Evolutionary conservation across 176 grass and related monocot genomes (phyloP).

Genomic region (Dactylis glomerata): DNA sequence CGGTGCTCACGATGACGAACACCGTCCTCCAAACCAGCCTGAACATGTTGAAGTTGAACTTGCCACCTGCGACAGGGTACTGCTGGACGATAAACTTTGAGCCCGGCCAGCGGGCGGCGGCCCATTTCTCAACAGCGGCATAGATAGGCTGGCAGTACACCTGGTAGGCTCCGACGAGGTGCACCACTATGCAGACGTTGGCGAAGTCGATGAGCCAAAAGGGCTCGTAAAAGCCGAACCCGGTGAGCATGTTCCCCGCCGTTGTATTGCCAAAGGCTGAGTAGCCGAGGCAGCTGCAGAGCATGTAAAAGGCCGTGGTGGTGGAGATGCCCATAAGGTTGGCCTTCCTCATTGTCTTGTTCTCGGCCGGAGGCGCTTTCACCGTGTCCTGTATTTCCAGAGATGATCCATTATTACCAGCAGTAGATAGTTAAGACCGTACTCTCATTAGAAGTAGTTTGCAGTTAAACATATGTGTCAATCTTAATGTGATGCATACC

Average conservation of each 20-base stretch:
- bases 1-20: conserved; percentile 44
- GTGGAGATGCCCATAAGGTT: conserved; percentile 26
- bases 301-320: conserved; percentile 58
- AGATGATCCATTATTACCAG: neutral
- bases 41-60: conserved; percentile 38
- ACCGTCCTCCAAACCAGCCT: conserved; percentile 46
- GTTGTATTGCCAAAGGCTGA: conserved; percentile 45
- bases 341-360: conserved; percentile 61
- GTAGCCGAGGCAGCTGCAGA: conserved; percentile 62
- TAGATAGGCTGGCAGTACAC: conserved; percentile 75
- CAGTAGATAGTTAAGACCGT: neutral
- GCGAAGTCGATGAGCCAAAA: conserved; percentile 84
- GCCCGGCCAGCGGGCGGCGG: neutral
- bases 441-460: too few relatives aligned
- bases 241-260: conserved; percentile 62
- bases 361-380: conserved; percentile 52
- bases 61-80: neutral
- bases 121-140: conserved; percentile 6
- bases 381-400: conserved; percentile 43
- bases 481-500: too few relatives aligned
- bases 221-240: conserved; percentile 81
- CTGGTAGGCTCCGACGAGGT: conserved; percentile 82
- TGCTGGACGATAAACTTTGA: conserved; percentile 15
- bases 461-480: too few relatives aligned
- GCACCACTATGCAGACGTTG: conserved; percentile 65